Base-by-base conservation (phyloP, 2,329 filamentous ascomycete genomes). In the Hawksworthiomyces lignivorus region DNA sequence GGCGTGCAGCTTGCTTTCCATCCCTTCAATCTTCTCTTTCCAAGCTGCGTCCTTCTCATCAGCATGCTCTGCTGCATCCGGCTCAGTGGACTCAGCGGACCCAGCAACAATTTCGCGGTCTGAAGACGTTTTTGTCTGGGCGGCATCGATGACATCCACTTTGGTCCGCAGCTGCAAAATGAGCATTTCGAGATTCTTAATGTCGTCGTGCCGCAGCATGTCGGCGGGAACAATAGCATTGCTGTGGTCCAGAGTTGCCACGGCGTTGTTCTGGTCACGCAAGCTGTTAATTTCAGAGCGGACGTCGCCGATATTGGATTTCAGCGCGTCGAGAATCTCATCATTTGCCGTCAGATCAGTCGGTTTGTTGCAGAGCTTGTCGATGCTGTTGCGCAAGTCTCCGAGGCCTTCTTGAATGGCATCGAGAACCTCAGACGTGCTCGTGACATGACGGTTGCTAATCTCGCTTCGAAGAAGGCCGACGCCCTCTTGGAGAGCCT, bases 371-470 rank as follows among this genome's bases (percentile, higher is more conserved):
- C 79, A 70, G 14, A 92, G 72, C 55, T 71, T 73, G 45, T 95
- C 88, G 44, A 97, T 82, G 47, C 87, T 83, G 21, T 72, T 69
- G 20, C 85, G 80, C 8, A 97, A 69, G 36, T 82, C 80, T 48
- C 84, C 80, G 7, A 97, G 73, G 2, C 89, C 89, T 59, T 96
- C 88, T 45, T 94, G 89, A 41, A 97, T 70, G 1, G 89, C 85
- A 56, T 95, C 87, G 2, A 97, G 70, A 10, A 95, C 85, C 55
- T 96, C 88, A 39, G 87, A 84, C 0, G 87, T 90, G 49, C 89
- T 87, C 14, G 73, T 68, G 33, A 75, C 68, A 3, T 75, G 74
- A 12, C 75, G 68, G 7, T 82, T 82, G 49, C 75, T 69, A 37
- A 95, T 75, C 51, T 96, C 89, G 14, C 76, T 71, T 5, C 87